Evolutionary conservation across 1,284 basidiomycete species (phyloP), one percentile per base, ranked within the genome.

Genomic region (Leccinum pachyderme): DNA sequence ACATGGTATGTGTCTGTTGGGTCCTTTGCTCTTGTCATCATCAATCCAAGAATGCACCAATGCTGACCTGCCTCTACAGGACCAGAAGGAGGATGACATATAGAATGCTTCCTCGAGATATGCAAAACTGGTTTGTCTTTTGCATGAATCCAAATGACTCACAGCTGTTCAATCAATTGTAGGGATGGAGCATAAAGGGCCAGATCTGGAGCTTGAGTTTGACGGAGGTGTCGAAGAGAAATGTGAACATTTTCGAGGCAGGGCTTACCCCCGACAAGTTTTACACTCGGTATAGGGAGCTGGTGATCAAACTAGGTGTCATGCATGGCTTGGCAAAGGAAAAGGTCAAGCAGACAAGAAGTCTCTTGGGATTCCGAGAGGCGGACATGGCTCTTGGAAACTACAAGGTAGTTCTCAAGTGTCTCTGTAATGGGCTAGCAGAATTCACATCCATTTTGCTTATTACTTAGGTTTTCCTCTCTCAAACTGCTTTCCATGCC

Each of bases 131-230:
- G 95, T 91, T 89, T 66, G 81, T 97, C 6, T 91, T 97, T 72
- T 97, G 93, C 67, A 72, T 98, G 60, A 94, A 93, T 64, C 94
- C 95, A 11, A 98, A 98, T 68, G 95, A 97, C 74, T 89, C 91
- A 22, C 94, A 97, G 70, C 75, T 98, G n/a, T 92, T 95, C 29
- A 93, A 94, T 68, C 95, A 98, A 72, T 77, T 97, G 54, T 97
- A 99, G 75, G 91, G 92, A 2, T 81, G 93, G 33, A 87, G 89
- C 28, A 87, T 98, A 56, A 97, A 96, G 72, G 91, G 92, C 1
- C 95, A 99, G 73, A 87, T 98, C 52, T 82, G 91, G 56, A 90
- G 89, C 53, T 72, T 89, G 33, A 92, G 93, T 0, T 64, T 99
- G 57, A 77, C 87, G 2, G 91, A 95, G 73, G 82, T 98, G 63